These are phyloP conservation scores for Mucor lusitanicus DNA, from an alignment of 371 early-diverging fungal species.

Conservation along the genomic window DNA sequence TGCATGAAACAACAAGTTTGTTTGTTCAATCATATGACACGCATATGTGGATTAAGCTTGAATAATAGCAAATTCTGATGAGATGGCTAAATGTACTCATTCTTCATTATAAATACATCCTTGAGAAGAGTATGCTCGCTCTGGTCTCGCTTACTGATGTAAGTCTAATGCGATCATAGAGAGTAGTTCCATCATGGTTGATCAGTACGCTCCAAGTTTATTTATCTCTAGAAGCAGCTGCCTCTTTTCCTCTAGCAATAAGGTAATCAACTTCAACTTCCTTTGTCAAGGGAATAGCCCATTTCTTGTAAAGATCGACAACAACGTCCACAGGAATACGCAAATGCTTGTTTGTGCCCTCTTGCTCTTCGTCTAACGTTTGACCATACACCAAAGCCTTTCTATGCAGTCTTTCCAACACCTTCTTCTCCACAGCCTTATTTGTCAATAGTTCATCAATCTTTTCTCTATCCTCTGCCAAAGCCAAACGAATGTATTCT, in stretches of 20 bases:
- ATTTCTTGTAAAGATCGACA: conserved; percentile 84
- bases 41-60: no score
- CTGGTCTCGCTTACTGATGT: no score
- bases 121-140: no score
- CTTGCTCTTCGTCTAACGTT: conserved; percentile 63
- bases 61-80: no score
- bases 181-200: no score
- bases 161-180: no score
- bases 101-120: no score
- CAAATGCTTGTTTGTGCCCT: conserved; percentile 36
- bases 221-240: not conserved
- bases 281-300: conserved; percentile 87
- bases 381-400: conserved; percentile 94
- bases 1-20: no score
- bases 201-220: no score
- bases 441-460: conserved; percentile 89
- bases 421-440: conserved; percentile 75
- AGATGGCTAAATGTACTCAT: no score
- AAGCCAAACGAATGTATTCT: conserved; percentile 83
- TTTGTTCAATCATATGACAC: no score
- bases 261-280: conserved; percentile 94
- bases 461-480: conserved; percentile 71
- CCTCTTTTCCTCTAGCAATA: conserved; percentile 57
- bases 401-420: conserved; percentile 78
- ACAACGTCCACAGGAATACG: conserved; percentile 79